Conservation (phyloP, 2,329 filamentous ascomycete genomes). For the Xenoacremonium recifei region DNA sequence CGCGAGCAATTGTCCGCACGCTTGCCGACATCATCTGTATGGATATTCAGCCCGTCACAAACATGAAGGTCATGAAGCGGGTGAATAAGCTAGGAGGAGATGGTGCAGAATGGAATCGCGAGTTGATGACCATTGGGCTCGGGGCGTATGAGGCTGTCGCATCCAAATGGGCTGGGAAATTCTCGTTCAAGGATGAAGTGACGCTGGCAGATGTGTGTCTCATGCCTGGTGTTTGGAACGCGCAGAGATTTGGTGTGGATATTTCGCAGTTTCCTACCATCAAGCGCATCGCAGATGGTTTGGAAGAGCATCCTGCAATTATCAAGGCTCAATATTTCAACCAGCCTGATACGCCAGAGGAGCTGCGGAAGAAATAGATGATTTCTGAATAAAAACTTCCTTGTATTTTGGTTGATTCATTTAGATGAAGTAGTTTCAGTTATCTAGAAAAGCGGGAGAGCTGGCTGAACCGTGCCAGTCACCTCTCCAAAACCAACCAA, state of each 20-base stretch:
- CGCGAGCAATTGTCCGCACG: constrained; percentile 50
- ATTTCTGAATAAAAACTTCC: background rate
- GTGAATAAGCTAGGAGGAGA: constrained; percentile 44
- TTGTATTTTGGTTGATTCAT: constrained; percentile 1
- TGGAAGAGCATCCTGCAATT: constrained; percentile 51
- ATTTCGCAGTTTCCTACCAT: constrained; percentile 48
- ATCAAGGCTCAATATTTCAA: constrained; percentile 50
- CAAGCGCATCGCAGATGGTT: constrained; percentile 39
- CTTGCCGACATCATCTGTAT: constrained; percentile 53
- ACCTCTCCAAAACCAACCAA: constrained; percentile 78
- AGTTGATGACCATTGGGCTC: constrained; percentile 52
- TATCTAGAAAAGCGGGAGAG: constrained; percentile 29
- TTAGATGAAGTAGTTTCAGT: background rate
- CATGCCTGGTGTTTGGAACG: constrained; percentile 57
- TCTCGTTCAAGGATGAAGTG: constrained; percentile 54
- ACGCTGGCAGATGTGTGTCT: constrained; percentile 59
- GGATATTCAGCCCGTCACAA: constrained; percentile 62
- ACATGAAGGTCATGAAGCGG: constrained; percentile 50
- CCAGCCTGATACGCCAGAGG: constrained; percentile 48
- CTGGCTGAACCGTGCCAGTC: constrained; percentile 53
- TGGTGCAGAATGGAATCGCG: constrained; percentile 48
- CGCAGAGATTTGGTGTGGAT: constrained; percentile 53
- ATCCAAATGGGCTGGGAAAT: constrained; percentile 41
- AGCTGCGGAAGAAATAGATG: constrained; percentile 20
- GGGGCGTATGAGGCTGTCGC: constrained; percentile 52